Evolutionary conservation across 176 grass and related monocot species (phyloP), one percentile per base, ranked within the genome.

Genomic region (Microstegium vimineum): DNA sequence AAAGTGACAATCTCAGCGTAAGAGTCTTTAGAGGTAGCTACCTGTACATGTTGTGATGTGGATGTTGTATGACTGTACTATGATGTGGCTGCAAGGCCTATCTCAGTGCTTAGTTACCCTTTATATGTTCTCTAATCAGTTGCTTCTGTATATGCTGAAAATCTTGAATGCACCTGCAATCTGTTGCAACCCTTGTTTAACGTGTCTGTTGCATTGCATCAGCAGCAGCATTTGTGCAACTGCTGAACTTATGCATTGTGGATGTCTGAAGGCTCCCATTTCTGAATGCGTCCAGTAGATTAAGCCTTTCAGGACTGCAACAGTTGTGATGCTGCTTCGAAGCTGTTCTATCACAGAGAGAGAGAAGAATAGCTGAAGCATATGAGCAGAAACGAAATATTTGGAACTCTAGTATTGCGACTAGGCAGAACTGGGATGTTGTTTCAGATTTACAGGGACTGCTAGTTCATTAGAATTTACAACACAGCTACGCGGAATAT

Each of bases 31-130:
- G 78, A 41, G 15, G 45, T 86, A 82, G 57, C 56, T n/a, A n/a
- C n/a, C 45, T 87, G 78, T 91, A 88, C 71, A 71, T 88, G 82
- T 72, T 87, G 77, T 59, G 9, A 25, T 11, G 54, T 59, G 41
- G 75, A 63, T 77, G 81, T 60, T 71, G 80, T 68, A 74, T 81
- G 34, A 84, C 71, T 77, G 26, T 32, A 34, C 31, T 27, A 80
- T 74, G 83, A 78, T 90, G 74, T 65, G 78, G 84, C 83, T 86
- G 83, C 83, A 86, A 90, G 88, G 84, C 80, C 82, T 74, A 79
- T 90, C 83, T 82, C 74, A 74, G 47, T 86, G 46, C 47, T 86
- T 73, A 86, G 67, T 75, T 83, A 52, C 77, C 61, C 18, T 42
- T 8, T 64, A 77, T 76, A 31, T 71, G n/a, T 79, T 40, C 43